Conservation (phyloP, 2,329 filamentous ascomycete species). For the Fusarium musae region DNA sequence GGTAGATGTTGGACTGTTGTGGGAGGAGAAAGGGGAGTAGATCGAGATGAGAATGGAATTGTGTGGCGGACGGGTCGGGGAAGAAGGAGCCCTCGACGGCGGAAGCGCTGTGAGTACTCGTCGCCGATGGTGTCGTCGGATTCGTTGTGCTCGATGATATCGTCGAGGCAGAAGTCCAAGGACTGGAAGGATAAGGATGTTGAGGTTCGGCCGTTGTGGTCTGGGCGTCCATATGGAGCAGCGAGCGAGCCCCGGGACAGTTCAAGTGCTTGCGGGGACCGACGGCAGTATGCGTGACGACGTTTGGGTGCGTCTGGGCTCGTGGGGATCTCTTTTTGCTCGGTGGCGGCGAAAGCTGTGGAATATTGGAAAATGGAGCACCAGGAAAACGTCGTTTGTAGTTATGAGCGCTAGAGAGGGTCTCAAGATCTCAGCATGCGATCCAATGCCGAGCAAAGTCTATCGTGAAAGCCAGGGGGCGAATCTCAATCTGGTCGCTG, state of each 20-base stretch:
- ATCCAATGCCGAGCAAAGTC: slow-evolving; percentile 34
- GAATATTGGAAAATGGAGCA: slow-evolving; percentile 33
- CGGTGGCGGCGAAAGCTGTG: slow-evolving; percentile 26
- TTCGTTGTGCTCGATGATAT: slow-evolving; percentile 43
- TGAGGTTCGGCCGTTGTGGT: slow-evolving; percentile 52
- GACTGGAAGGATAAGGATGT: slow-evolving; percentile 51
- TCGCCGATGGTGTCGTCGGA: slow-evolving; percentile 42
- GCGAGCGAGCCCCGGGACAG: slow-evolving; percentile 45
- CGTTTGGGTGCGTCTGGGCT: slow-evolving; percentile 30
- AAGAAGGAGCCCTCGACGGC: slow-evolving; percentile 48
- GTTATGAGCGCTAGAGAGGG: slow-evolving; percentile 16
- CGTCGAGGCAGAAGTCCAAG: slow-evolving; percentile 46
- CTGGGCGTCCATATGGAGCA: slow-evolving; percentile 55
- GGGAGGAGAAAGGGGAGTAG: slow-evolving; percentile 68
- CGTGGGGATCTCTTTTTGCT: slow-evolving; percentile 28
- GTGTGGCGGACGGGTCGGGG: slow-evolving; percentile 45
- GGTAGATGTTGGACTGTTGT: slow-evolving; percentile 68
- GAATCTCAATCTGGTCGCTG: slow-evolving; percentile 37
- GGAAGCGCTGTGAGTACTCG: slow-evolving; percentile 43
- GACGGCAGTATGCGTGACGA: slow-evolving; percentile 39
- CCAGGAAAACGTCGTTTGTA: slow-evolving; percentile 24
- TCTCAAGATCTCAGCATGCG: slow-evolving; percentile 36
- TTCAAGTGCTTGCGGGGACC: slow-evolving; percentile 39
- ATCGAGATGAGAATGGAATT: slow-evolving; percentile 60
- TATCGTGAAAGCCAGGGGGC: slow-evolving; percentile 32